Conservation (phyloP, 2,329 filamentous ascomycete species). For the Xylaria sp. region DNA sequence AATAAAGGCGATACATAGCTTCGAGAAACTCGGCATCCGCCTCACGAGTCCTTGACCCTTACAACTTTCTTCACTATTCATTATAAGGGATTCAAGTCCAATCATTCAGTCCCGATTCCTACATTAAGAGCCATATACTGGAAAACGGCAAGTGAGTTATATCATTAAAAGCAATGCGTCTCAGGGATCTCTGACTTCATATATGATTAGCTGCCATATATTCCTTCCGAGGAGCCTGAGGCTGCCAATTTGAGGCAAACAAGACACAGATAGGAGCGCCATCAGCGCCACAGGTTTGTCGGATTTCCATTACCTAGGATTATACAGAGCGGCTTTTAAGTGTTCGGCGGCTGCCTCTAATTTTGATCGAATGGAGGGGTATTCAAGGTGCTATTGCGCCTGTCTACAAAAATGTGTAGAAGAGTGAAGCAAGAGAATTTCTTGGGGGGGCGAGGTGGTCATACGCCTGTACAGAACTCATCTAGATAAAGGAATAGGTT, state of each 20-base stretch:
- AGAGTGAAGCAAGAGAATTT: not conserved
- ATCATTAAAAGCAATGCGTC: constrained; percentile 48
- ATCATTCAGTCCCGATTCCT: constrained; percentile 12
- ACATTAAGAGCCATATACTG: constrained; percentile 43
- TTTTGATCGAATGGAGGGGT: not conserved
- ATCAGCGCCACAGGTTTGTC: not conserved
- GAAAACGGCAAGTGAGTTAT: constrained; percentile 45
- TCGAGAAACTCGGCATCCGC: not conserved
- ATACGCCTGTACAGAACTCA: not conserved
- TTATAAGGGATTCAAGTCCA: not conserved
- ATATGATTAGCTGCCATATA: constrained; percentile 12
- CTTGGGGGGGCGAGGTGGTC: not conserved
- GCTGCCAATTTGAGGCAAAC: not conserved
- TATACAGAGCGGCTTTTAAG: not conserved
- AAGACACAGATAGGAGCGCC: not conserved
- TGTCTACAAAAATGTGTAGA: not conserved
- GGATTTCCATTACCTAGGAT: not conserved
- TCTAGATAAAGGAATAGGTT: not conserved
- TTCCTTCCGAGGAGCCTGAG: not conserved
- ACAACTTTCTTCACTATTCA: not conserved
- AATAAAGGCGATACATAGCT: not conserved
- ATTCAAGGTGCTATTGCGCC: not conserved
- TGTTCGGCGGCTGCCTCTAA: not conserved
- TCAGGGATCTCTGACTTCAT: constrained; percentile 44
- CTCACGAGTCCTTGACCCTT: not conserved